These are phyloP conservation scores for Candida awuae DNA, from an alignment of 805 yeast species.

Conservation along the genomic window DNA sequence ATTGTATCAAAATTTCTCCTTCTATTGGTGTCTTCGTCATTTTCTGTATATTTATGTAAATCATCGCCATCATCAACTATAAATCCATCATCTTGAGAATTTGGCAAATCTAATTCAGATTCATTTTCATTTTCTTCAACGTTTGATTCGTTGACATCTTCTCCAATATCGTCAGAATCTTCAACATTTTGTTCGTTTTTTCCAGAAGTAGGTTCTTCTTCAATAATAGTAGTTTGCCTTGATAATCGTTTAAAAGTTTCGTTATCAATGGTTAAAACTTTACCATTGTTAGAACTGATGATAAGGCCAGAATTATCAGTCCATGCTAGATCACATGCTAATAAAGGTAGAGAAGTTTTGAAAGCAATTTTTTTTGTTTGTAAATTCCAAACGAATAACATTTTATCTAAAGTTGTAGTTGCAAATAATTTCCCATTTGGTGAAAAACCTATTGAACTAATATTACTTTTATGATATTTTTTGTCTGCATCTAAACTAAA, in stretches of 20 bases:
- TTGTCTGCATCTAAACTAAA: conserved; percentile 19
- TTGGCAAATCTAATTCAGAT: conserved; percentile 20
- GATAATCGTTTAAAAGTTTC: conserved; percentile 6
- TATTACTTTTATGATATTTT: conserved; percentile 21
- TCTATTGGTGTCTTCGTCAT: conserved; percentile 1
- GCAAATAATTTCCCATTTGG: conserved; percentile 58
- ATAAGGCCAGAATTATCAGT: conserved; percentile 7
- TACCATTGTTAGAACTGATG: conserved; percentile 11
- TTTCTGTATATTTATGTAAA: conserved; percentile 3
- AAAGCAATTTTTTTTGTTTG: conserved; percentile 26
- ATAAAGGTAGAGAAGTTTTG: conserved; percentile 4
- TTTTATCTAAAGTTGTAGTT: conserved; percentile 43
- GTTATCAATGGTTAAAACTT: conserved; percentile 10
- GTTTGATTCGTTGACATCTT: conserved; percentile 15
- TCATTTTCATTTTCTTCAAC: conserved; percentile 17
- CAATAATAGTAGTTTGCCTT: conserved; percentile 6
- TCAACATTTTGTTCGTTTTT: conserved; percentile 14
- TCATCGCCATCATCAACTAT: conserved; percentile 61
- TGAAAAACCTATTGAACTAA: conserved; percentile 52
- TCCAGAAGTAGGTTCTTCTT: conserved; percentile 11
- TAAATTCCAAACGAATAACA: conserved; percentile 50
- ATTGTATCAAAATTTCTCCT: conserved; percentile 9
- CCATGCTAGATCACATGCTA: conserved; percentile 10
- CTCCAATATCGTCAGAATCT: conserved; percentile 16
- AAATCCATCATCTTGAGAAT: conserved; percentile 39